Evolutionary conservation across 495 filamentous ascomycete genomes (phyloP).

Genomic region (Penicillium bialowiezense): DNA sequence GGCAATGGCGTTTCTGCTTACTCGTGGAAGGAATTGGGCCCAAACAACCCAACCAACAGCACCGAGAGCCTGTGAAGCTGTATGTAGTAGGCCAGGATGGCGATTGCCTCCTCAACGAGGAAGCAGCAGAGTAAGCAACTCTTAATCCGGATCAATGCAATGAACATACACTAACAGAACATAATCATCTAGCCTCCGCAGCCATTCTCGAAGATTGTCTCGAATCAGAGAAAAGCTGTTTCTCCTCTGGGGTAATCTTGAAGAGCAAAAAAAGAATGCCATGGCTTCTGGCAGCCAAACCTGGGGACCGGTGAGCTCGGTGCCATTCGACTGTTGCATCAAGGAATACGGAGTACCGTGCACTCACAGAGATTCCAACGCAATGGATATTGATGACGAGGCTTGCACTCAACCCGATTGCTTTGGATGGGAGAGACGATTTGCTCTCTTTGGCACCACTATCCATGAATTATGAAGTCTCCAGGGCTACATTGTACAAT

Average conservation of each 20-base stretch:
- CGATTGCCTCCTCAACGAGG: constrained; percentile 61
- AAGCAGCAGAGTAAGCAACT: constrained; percentile 61
- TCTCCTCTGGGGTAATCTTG: constrained; percentile 82
- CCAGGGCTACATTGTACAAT: too few relatives aligned
- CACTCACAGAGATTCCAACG: constrained; percentile 24
- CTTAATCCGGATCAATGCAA: not conserved
- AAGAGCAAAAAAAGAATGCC: constrained; percentile 55
- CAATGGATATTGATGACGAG: constrained; percentile 19
- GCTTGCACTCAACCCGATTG: constrained; percentile 31
- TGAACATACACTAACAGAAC: not conserved
- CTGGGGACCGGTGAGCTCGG: constrained; percentile 13
- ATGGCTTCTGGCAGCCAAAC: constrained; percentile 10
- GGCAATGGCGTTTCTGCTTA: constrained; percentile 80
- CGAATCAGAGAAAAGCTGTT: constrained; percentile 69
- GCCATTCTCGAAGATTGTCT: constrained; percentile 40
- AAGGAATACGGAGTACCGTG: constrained; percentile 53
- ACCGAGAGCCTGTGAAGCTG: constrained; percentile 53
- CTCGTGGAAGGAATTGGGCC: constrained; percentile 60
- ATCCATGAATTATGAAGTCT: constrained; percentile 33
- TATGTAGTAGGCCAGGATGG: constrained; percentile 64
- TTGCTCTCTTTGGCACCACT: constrained; percentile 46
- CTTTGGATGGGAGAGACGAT: constrained; percentile 50
- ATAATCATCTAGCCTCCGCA: constrained; percentile 49
- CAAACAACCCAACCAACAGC: constrained; percentile 23
- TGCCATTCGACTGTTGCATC: constrained; percentile 42